Conservation (phyloP, 495 filamentous ascomycete species). For the Parachaetomium inaequale region DNA sequence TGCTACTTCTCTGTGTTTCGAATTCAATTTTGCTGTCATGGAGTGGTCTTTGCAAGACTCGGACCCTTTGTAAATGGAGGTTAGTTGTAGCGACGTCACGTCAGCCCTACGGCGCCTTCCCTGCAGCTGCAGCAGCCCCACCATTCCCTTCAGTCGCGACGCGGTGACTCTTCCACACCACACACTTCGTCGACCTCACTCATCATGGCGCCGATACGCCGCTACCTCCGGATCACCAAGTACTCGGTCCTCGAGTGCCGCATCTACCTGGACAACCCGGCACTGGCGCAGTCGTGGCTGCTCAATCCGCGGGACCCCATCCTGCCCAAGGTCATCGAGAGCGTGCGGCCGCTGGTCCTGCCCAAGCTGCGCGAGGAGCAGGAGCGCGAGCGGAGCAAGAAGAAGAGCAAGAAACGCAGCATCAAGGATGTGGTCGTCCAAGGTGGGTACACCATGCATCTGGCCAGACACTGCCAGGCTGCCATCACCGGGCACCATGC, state of each 20-base stretch:
- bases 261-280: conserved; percentile 90
- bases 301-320: conserved; percentile 66
- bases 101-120: no score
- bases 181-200: no score
- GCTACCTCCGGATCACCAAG: conserved; percentile 79
- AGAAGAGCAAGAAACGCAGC: conserved; percentile 62
- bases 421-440: conserved; percentile 83
- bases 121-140: conserved; percentile 1
- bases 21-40: no score
- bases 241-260: conserved; percentile 91
- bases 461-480: neutral
- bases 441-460: conserved; percentile 50
- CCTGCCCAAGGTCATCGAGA: conserved; percentile 75
- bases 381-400: conserved; percentile 55
- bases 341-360: conserved; percentile 76
- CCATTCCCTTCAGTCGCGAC: no score
- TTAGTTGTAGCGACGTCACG: no score
- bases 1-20: no score
- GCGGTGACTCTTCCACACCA: neutral
- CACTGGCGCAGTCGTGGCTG: conserved; percentile 76
- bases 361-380: conserved; percentile 90
- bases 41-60: no score
- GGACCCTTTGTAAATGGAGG: neutral
- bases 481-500: neutral
- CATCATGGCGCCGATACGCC: conserved; percentile 73